Evolutionary conservation across 2,329 filamentous ascomycete genomes (phyloP).

Genomic region (Arachnomyces sp.): DNA sequence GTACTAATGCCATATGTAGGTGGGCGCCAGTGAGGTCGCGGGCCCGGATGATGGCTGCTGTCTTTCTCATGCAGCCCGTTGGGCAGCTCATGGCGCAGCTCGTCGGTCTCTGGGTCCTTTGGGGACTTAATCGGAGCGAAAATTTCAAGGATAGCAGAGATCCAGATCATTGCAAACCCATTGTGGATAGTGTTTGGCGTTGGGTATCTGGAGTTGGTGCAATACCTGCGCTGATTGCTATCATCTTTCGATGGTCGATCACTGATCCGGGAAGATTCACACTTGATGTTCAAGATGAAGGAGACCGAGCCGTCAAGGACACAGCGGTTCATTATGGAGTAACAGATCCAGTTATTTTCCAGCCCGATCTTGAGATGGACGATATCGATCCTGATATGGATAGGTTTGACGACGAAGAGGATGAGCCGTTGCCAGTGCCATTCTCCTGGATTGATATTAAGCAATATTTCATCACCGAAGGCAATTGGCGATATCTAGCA

Average conservation of each 20-base stretch:
- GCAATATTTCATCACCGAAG: constrained; percentile 12
- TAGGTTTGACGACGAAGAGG: not conserved
- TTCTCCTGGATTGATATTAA: constrained; percentile 8
- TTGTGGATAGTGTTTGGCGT: constrained; percentile 57
- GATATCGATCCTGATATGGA: not conserved
- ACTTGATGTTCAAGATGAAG: constrained; percentile 45
- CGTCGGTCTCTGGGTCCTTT: constrained; percentile 36
- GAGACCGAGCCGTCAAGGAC: constrained; percentile 13
- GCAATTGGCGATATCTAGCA: constrained; percentile 11
- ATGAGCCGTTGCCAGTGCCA: constrained; percentile 7
- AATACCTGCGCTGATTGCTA: constrained; percentile 56
- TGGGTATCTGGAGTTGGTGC: constrained; percentile 61
- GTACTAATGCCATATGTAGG: constrained; percentile 25
- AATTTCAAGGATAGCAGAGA: too few species aligned
- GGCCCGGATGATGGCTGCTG: constrained; percentile 78
- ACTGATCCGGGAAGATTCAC: constrained; percentile 60
- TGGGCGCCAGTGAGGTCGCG: constrained; percentile 81
- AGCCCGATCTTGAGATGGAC: not conserved
- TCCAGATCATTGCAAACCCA: not conserved
- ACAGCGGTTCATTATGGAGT: not conserved
- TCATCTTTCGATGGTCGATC: constrained; percentile 59
- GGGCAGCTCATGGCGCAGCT: constrained; percentile 71
- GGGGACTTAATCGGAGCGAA: too few species aligned
- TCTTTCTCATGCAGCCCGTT: constrained; percentile 82
- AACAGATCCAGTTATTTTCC: constrained; percentile 5